Evolutionary conservation across 371 early-diverging fungal genomes (phyloP).

Genomic region (Circinella minor): DNA sequence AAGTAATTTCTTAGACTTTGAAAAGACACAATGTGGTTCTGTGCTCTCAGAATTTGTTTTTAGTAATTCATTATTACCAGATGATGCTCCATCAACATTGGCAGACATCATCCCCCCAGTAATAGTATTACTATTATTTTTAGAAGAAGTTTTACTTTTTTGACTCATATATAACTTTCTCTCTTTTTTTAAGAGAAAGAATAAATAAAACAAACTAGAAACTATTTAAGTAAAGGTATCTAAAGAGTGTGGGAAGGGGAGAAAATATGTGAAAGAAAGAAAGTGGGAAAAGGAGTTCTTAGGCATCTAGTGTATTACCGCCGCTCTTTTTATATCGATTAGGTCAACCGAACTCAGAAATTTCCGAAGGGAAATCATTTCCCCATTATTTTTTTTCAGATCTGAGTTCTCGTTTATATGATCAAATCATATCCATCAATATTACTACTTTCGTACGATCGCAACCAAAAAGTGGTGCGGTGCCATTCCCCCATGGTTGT

Average conservation of each 20-base stretch:
- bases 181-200: neutral
- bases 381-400: too few relatives aligned
- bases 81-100: conserved; percentile 2
- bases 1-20: conserved; percentile 10
- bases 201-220: neutral
- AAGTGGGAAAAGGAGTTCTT: too few relatives aligned
- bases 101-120: neutral
- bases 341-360: too few relatives aligned
- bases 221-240: neutral
- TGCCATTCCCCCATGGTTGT: too few relatives aligned
- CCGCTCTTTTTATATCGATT: too few relatives aligned
- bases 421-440: too few relatives aligned
- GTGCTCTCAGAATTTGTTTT: neutral
- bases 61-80: neutral
- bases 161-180: neutral
- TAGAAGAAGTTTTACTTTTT: neutral
- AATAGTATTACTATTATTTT: neutral
- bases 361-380: too few relatives aligned
- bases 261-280: too few relatives aligned
- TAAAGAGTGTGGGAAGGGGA: neutral
- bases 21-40: conserved; percentile 18
- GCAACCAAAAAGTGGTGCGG: too few relatives aligned
- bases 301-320: too few relatives aligned
- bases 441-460: too few relatives aligned
- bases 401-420: too few relatives aligned